phyloP scores from a whole-genome alignment of 352 stramenopile genomes.

The Globisporangium orthogonon region DNA sequence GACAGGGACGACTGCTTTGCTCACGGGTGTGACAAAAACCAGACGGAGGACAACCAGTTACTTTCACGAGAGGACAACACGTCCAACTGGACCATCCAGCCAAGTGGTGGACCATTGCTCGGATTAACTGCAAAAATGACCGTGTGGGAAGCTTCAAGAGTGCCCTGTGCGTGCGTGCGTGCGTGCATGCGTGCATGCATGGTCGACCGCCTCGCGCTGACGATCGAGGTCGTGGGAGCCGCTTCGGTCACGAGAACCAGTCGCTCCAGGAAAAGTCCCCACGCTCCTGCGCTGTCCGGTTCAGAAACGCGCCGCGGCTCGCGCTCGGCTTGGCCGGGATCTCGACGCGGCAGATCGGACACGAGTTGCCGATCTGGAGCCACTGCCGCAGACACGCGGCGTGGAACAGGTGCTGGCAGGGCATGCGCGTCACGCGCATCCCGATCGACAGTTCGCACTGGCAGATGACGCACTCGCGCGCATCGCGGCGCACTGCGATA shows the following conservation, averaged over 20 bases:
- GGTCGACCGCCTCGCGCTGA: background rate
- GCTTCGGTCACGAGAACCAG: conserved; percentile 54
- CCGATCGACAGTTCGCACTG: conserved; percentile 73
- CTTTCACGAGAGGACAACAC: too few relatives aligned
- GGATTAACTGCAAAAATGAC: too few relatives aligned
- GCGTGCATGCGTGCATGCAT: background rate
- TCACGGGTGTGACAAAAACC: too few relatives aligned
- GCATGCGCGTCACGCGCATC: conserved; percentile 62
- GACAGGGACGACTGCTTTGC: too few relatives aligned
- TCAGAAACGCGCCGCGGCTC: conserved; percentile 16
- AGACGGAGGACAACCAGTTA: too few relatives aligned
- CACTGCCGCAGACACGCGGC: conserved; percentile 69
- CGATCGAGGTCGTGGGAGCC: background rate
- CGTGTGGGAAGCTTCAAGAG: too few relatives aligned
- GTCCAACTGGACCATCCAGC: too few relatives aligned
- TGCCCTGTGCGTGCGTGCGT: too few relatives aligned
- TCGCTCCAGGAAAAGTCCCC: conserved; percentile 65
- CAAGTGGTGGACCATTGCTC: too few relatives aligned
- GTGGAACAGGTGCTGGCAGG: conserved; percentile 81
- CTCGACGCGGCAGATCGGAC: conserved; percentile 74
- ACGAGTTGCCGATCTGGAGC: conserved; percentile 82
- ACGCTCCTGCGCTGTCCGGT: conserved; percentile 34
- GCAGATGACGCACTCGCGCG: conserved; percentile 76
- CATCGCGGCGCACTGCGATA: conserved; percentile 58
- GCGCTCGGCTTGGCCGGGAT: conserved; percentile 46